Conservation (phyloP, 2,329 filamentous ascomycete genomes). For the Pseudogymnoascus sp. region DNA sequence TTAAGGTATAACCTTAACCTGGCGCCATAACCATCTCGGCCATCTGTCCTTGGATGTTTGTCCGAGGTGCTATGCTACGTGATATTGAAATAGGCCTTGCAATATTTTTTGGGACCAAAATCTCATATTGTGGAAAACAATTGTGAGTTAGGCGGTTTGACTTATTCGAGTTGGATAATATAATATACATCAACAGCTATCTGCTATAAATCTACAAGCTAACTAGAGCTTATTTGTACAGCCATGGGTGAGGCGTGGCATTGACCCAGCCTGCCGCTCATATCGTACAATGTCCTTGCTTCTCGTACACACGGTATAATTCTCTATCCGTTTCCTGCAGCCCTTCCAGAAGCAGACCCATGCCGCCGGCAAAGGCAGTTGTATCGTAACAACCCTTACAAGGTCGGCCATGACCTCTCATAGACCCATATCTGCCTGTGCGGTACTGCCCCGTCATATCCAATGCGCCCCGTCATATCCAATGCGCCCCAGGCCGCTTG, state of each 20-base stretch:
- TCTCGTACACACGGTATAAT: not conserved
- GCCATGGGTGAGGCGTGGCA: not conserved
- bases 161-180: not conserved
- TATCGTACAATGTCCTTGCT: not conserved
- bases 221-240: not conserved
- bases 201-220: not conserved
- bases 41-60: not conserved
- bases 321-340: not conserved
- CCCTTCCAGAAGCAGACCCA: not conserved
- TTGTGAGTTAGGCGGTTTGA: not conserved
- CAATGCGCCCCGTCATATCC: not conserved
- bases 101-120: not conserved
- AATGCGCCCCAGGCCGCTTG: not conserved
- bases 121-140: not conserved
- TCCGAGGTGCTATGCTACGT: not conserved
- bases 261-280: not conserved
- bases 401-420: not conserved
- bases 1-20: constrained; percentile 8
- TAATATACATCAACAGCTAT: not conserved
- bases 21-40: constrained; percentile 4
- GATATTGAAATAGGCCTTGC: not conserved
- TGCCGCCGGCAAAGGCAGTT: not conserved
- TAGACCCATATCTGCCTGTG: not conserved
- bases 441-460: not conserved
- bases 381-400: not conserved